Base-by-base conservation (phyloP, 768 basidiomycete genomes). In the Mycena rosella region DNA sequence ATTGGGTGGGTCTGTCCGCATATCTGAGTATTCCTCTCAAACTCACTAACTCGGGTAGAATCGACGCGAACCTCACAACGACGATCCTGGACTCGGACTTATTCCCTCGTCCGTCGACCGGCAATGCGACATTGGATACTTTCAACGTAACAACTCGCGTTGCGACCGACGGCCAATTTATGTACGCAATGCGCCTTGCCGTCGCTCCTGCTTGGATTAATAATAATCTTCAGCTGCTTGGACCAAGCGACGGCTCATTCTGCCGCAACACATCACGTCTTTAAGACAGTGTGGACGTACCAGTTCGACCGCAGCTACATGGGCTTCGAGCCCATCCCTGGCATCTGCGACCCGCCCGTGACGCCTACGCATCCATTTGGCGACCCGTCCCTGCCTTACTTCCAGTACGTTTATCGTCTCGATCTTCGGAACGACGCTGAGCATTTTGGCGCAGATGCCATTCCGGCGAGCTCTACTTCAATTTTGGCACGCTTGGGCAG, bases 171-270 rank as follows among this genome's bases (percentile, higher is more conserved):
- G 78, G 80, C 8, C 78, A 85, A 69, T 86, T 86, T 74, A 73
- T 78, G 69, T 71, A 38, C 22, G 69, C 45, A 26, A n/a, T 14
- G 4, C 38, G 11, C n/a, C 24, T 6, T 47, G 14, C 9, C 14
- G 4, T 18, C 15, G 24, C 1, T 47, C 5, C 17, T 26, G 8
- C 22, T 47, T 10, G 2, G 15, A 11, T 14, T 5, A 26, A 24
- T 26, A 24, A 15, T 47, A 24, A 10, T 6, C 1, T 2, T 18
- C 51, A 70, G 69, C 45, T 86, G 85, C 65, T 69, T 87, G 32
- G 85, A 87, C 69, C 84, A 86, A 70, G 85, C 86, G 0, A 85
- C 85, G 0, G 81, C 82, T 8, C 78, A 80, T 38, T 81, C 85
- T 1, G 83, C 81, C 22, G 77, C 81, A 10, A 75, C 79, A 36